These are phyloP conservation scores for Aureobasidium mangrovei DNA, from an alignment of 2,329 filamentous ascomycete species.

Conservation along the genomic window DNA sequence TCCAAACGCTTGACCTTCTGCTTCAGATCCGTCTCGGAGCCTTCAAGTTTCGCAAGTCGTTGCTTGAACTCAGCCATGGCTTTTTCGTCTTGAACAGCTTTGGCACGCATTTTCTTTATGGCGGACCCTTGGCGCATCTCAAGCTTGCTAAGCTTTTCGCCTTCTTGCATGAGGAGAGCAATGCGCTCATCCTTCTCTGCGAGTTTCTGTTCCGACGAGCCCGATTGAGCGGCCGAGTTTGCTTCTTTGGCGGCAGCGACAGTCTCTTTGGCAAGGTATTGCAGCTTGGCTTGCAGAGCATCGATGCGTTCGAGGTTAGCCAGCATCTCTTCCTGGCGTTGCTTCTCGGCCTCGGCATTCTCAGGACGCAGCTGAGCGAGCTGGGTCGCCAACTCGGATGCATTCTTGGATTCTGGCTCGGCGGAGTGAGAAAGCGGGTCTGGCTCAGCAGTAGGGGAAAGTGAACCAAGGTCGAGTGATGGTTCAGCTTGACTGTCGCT, in stretches of 20 bases:
- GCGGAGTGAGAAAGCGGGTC: background rate
- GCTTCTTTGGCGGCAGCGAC: constrained; percentile 65
- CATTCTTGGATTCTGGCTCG: background rate
- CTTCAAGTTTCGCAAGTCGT: constrained; percentile 58
- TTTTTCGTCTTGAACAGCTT: constrained; percentile 45
- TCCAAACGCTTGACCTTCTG: constrained; percentile 54
- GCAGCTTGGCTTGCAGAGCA: constrained; percentile 80
- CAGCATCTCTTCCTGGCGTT: constrained; percentile 74
- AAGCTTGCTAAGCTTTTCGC: constrained; percentile 73
- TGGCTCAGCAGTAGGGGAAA: background rate
- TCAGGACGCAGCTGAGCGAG: constrained; percentile 42
- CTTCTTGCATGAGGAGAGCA: constrained; percentile 82
- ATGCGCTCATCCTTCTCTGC: constrained; percentile 89
- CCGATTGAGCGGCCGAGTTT: constrained; percentile 51
- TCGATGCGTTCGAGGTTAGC: constrained; percentile 83
- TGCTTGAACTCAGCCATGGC: constrained; percentile 43
- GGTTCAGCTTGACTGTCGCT: constrained; percentile 21
- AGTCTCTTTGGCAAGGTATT: constrained; percentile 75
- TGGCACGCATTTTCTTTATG: constrained; percentile 66
- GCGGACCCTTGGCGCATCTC: constrained; percentile 77
- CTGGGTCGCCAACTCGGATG: constrained; percentile 33
- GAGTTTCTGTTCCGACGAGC: constrained; percentile 66
- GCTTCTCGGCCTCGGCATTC: constrained; percentile 43
- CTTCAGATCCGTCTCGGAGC: constrained; percentile 51
- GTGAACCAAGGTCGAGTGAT: constrained; percentile 17